Base-by-base conservation (phyloP, 768 basidiomycete species). In the Amanita jacksonii region DNA sequence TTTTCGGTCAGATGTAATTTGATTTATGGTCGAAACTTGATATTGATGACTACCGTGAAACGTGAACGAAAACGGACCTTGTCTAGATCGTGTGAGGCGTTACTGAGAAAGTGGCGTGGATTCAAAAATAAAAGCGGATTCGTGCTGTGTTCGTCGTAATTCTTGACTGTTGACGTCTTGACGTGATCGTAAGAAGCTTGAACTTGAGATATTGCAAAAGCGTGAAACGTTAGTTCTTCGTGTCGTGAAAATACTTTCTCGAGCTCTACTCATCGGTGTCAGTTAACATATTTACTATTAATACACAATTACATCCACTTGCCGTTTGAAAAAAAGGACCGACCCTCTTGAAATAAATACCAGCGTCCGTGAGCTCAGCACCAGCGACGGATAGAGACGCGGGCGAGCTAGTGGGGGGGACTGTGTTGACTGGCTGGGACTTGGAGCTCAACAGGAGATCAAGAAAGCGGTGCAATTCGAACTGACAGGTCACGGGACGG, bases 311-410 rank as follows among this genome's bases (percentile, higher is more conserved):
- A 37, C n/a, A 30, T 12, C 18, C 24, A 24, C 16, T 47, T 27
- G 22, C 52, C 54, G 49, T 20, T 54, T 41, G 19, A 18, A 38
- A 49, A 36, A 48, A 47, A n/a, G 36, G 37, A 55, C 57, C 54
- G 51, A 46, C 45, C 41, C 43, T 49, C 20, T 40, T 39, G 36
- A 18, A 19, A 38, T 47, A 48, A 30, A 42, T 44, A 53, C 51
- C 45, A 45, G 41, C 27, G 22, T 19, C 39, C 38, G n/a, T 13
- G 24, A 19, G 15, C 34, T 36, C 38, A 32, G 28, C 15, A 19
- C 46, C 30, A 20, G 16, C n/a, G 3, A 16, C 38, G 31, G 12
- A 32, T 18, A 18, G 10, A 24, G 32, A 9, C n/a, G n/a, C n/a
- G n/a, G n/a, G n/a, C n/a, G n/a, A n/a, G n/a, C n/a, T n/a, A n/a